A percentile compares a stretch with the other conserved stretches of the same genome.
Conservation (phyloP, 768 basidiomycete species). For the Tephrocybe sp. region DNA sequence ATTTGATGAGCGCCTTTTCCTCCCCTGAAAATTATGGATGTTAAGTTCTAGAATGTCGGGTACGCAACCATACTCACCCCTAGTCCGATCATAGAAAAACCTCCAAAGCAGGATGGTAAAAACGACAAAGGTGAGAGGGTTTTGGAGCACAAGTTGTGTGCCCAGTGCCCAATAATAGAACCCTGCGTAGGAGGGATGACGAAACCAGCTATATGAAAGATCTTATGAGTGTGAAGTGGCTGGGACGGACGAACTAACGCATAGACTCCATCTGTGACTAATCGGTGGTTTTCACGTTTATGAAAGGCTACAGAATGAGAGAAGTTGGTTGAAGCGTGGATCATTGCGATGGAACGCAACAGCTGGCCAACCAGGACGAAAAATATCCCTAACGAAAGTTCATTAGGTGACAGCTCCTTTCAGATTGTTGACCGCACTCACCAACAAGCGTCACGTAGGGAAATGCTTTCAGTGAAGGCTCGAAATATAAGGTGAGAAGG, state of each 20-base stretch:
- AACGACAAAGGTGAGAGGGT: conserved; percentile 67
- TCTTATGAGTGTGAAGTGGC: neutral
- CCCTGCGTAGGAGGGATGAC: conserved; percentile 96
- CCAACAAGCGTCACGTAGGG: conserved; percentile 62
- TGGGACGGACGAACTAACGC: conserved; percentile 47
- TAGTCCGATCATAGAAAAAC: conserved; percentile 84
- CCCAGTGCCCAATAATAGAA: conserved; percentile 99
- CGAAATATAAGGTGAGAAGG: conserved; percentile 64
- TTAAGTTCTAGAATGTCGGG: neutral
- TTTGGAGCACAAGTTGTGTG: conserved; percentile 90
- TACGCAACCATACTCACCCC: conserved; percentile 49
- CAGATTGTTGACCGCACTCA: conserved; percentile 34
- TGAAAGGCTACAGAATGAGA: conserved; percentile 82
- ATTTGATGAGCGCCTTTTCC: conserved; percentile 73
- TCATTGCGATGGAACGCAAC: conserved; percentile 91
- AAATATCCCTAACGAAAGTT: conserved; percentile 50
- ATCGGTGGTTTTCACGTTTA: conserved; percentile 70
- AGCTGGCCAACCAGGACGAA: conserved; percentile 71
- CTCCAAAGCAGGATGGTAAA: conserved; percentile 74
- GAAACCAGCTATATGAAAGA: conserved; percentile 58
- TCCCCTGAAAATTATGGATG: conserved; percentile 55
- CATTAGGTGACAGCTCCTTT: no score
- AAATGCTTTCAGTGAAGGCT: conserved; percentile 60
- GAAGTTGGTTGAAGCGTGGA: conserved; percentile 91
- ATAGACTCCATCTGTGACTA: conserved; percentile 91